Conservation (phyloP, 1,284 basidiomycete genomes). For the Mycosarcoma mackinlayi region DNA sequence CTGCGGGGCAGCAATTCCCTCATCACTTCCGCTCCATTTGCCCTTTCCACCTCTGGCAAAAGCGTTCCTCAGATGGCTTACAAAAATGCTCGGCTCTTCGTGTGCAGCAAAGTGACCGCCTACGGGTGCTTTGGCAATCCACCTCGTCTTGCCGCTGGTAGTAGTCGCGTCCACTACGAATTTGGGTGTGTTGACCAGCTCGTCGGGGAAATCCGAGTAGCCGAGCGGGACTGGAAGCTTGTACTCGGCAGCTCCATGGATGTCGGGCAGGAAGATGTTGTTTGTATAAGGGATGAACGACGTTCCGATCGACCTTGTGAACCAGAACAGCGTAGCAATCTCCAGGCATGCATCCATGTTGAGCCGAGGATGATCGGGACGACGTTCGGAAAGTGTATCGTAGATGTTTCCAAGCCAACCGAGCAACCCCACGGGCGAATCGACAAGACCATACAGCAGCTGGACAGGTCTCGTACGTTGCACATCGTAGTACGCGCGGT, state of each 20-base stretch:
- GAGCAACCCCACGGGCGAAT: conserved; percentile 54
- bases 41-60: conserved; percentile 47
- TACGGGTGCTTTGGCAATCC: conserved; percentile 38
- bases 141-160: conserved; percentile 36
- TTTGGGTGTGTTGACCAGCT: conserved; percentile 50
- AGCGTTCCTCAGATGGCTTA: conserved; percentile 53
- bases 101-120: conserved; percentile 61
- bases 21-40: conserved; percentile 28
- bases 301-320: conserved; percentile 51
- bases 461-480: conserved; percentile 47
- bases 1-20: conserved; percentile 24
- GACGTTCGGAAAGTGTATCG: conserved; percentile 24
- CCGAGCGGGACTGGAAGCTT: conserved; percentile 45
- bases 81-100: conserved; percentile 53
- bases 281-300: conserved; percentile 56
- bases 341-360: conserved; percentile 45
- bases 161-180: conserved; percentile 43
- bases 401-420: conserved; percentile 57
- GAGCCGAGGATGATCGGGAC: conserved; percentile 30
- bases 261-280: conserved; percentile 48
- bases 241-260: conserved; percentile 36
- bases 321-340: conserved; percentile 47
- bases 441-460: conserved; percentile 47
- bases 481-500: conserved; percentile 54
- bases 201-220: conserved; percentile 55